These are phyloP conservation scores for Ambrosia trifida DNA, from an alignment of 129 eudicot genomes.

Conservation along the genomic window DNA sequence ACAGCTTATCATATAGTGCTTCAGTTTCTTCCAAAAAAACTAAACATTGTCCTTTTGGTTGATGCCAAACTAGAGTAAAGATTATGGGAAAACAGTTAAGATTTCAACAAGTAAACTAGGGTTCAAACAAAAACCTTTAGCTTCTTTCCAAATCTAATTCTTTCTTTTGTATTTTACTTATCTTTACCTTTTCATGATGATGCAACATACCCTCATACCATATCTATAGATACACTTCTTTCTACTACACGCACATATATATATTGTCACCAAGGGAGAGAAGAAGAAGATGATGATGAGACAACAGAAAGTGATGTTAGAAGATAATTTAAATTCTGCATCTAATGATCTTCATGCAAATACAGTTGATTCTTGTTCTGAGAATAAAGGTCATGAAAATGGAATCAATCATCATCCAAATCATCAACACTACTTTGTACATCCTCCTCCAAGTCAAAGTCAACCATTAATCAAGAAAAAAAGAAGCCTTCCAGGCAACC, in stretches of 20 bases:
- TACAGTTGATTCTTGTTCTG: constrained; percentile 44
- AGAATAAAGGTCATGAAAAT: constrained; percentile 36
- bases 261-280: constrained; percentile 6
- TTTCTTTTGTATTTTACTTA: constrained; percentile 41
- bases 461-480: constrained; percentile 57
- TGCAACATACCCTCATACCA: constrained; percentile 16
- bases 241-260: not conserved
- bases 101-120: constrained; percentile 25
- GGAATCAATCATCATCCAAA: constrained; percentile 35
- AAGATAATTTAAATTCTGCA: constrained; percentile 57
- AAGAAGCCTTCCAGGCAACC: constrained; percentile 75
- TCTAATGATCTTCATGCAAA: constrained; percentile 44
- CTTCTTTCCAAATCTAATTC: constrained; percentile 43
- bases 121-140: constrained; percentile 54
- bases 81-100: constrained; percentile 32
- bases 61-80: constrained; percentile 59
- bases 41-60: constrained; percentile 64
- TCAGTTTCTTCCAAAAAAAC: constrained; percentile 28
- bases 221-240: constrained; percentile 27
- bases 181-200: constrained; percentile 34
- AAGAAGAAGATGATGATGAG: constrained; percentile 39
- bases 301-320: constrained; percentile 38
- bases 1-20: constrained; percentile 19
- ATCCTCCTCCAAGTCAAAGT: constrained; percentile 39
- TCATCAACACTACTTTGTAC: constrained; percentile 33